phyloP scores from a whole-genome alignment of 805 yeast species.

The Candida maris region DNA sequence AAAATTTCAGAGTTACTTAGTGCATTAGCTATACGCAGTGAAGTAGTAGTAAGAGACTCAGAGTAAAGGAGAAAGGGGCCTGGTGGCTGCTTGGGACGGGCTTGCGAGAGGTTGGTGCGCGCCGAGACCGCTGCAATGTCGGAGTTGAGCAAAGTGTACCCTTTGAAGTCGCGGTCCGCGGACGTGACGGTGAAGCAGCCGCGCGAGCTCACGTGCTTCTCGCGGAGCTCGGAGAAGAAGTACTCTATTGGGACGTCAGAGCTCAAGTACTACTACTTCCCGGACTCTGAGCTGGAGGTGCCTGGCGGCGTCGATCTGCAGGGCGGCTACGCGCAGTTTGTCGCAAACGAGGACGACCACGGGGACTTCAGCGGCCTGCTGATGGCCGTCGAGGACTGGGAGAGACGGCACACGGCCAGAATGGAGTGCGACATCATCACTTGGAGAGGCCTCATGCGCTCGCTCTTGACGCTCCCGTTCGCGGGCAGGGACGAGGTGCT shows the following conservation, averaged over 20 bases:
- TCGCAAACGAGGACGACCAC: conserved; percentile 49
- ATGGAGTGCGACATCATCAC: conserved; percentile 67
- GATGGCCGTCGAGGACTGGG: conserved; percentile 51
- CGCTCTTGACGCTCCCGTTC: conserved; percentile 66
- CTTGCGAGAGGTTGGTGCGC: no score
- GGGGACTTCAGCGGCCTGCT: conserved; percentile 58
- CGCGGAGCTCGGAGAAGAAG: conserved; percentile 51
- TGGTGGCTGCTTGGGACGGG: no score
- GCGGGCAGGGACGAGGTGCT: conserved; percentile 52
- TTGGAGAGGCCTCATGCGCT: conserved; percentile 81
- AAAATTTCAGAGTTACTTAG: no score
- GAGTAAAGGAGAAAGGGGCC: no score
- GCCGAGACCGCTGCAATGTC: no score
- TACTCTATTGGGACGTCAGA: conserved; percentile 49
- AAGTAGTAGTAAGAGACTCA: no score
- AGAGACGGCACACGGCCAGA: conserved; percentile 43
- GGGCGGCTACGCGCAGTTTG: conserved; percentile 60
- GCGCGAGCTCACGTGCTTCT: conserved; percentile 67
- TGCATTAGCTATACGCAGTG: no score
- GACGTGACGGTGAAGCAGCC: conserved; percentile 81
- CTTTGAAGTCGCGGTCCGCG: conserved; percentile 47
- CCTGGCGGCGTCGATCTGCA: conserved; percentile 56
- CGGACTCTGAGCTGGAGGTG: conserved; percentile 60
- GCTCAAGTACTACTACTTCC: conserved; percentile 74
- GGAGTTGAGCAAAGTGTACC: conserved; percentile 25